Base-by-base conservation (phyloP, 257 asterid genomes). In the Nicotiana noctiflora region DNA sequence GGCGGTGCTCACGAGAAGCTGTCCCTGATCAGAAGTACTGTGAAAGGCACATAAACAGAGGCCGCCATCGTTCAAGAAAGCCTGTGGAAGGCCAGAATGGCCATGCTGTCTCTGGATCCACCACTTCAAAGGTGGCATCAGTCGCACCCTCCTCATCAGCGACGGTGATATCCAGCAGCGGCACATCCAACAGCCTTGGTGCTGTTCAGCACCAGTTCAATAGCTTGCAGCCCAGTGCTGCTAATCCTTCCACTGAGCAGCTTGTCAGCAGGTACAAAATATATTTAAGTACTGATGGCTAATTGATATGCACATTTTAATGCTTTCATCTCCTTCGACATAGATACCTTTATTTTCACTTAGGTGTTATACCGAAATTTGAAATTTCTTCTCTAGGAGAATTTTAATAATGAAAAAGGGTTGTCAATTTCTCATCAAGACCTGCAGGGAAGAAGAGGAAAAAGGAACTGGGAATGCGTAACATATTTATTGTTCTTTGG, bases 41-140 rank as follows among this genome's bases (percentile, higher is more conserved):
- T 81, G 98, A 96, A 90, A 88, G 98, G 88, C 99, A 94, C 96
- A 91, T 96, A 61, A 96, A 94, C 59, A 89, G 99, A 87, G 98
- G 98, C 85, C 99, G 98, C 76, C 98, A 93, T 84, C 98, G 99
- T 94, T 94, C 99, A 96, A 96, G 99, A 96, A 96, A 96, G 98
- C 99, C 97, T 94, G 98, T 96, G 99, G 99, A 96, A 96, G 94
- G 94, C 89, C 97, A 89, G 51, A 84, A 86, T 82, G 96, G 96
- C 94, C 99, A 89, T 82, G 90, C 91, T 86, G 86, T 87, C 65
- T 85, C 97, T 83, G 93, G 91, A 82, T 82, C 97, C 85, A 79
- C 92, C 86, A 77, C 90, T 63, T 77, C 94, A 34, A 90, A 91
- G 81, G 91, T 89, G 84, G 86, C 89, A 63, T 82, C 92, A 27